Evolutionary conservation across 768 basidiomycete species (phyloP), one percentile per base, ranked within the genome.

Genomic region (Lactarius evosmus): DNA sequence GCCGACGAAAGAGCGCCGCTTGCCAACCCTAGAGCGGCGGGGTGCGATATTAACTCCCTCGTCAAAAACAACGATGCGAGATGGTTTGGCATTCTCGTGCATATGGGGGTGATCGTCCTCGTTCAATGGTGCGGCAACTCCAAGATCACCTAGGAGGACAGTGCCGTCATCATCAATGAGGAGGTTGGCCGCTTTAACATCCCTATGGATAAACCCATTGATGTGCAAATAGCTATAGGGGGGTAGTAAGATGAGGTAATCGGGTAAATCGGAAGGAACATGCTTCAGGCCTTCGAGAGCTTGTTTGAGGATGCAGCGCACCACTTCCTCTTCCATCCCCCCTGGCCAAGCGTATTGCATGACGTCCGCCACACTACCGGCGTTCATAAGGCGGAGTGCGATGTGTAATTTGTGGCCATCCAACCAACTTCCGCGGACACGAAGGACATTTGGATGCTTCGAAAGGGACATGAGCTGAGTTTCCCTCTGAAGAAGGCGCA

Each of bases 111-210:
- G 74, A n/a, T 73, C 75, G 14, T 91, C 87, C 66, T 93, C 90
- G 50, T 84, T 74, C 9, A 96, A 80, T 67, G 91, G 86, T 5
- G 91, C 93, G 0, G 94, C 93, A 29, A 96, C 95, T 4, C 95
- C 95, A 36, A 98, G 82, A 75, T 98, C 95, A 36, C 93, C 95
- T 14, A 97, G 77, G 3, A 98, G 82, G 34, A 97, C 92, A 0
- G 91, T 94, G 56, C 92, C 91, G 66, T 92, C 88, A 65, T 95
- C 89, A 69, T 95, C 93, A 58, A 96, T 85, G 55, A 98, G 86
- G 11, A 98, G 80, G 72, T 98, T 98, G 14, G 93, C 95, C 4
- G 93, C 93, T 75, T 98, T 98, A 70, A 98, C 75, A 71, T 98
- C 95, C 30, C 95, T 85, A 72, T 98, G 92, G n/a, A 93, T 89